Percentiles rank a stretch among this genome's conserved stretches.
These are phyloP conservation scores for Candida sanyaensis DNA, from an alignment of 1,139 yeast species.

Conservation along the genomic window DNA sequence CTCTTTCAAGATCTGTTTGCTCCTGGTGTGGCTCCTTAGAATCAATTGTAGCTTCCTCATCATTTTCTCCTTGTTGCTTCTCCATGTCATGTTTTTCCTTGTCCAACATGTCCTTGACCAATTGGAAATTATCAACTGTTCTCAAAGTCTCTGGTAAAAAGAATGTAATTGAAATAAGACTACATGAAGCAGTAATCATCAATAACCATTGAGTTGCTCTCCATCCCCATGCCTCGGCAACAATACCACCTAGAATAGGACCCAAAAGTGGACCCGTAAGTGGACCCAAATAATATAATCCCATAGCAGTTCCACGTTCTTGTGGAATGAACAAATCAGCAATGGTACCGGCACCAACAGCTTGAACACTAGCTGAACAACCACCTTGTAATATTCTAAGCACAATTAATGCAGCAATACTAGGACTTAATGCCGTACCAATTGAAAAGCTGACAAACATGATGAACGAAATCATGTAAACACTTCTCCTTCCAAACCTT, in stretches of 20 bases:
- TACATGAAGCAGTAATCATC: conserved; percentile 64
- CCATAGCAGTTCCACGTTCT: conserved; percentile 79
- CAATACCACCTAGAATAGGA: conserved; percentile 81
- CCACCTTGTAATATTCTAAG: conserved; percentile 77
- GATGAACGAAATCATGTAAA: conserved; percentile 67
- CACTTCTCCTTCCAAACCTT: conserved; percentile 69
- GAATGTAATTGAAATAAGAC: conserved; percentile 51
- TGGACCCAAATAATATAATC: conserved; percentile 79
- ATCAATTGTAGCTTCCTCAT: conserved; percentile 6
- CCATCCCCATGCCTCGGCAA: conserved; percentile 79
- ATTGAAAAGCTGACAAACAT: conserved; percentile 66
- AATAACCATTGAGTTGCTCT: conserved; percentile 87
- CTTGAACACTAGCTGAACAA: conserved; percentile 82
- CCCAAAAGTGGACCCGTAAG: conserved; percentile 78
- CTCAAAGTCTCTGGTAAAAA: conserved; percentile 78
- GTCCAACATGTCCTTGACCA: conserved; percentile 40
- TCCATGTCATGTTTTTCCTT: conserved; percentile 18
- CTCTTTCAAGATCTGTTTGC: conserved; percentile 13
- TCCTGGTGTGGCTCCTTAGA: neutral
- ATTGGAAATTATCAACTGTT: conserved; percentile 51
- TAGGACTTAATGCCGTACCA: conserved; percentile 70
- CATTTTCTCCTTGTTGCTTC: conserved; percentile 10
- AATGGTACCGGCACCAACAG: conserved; percentile 89
- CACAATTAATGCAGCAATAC: conserved; percentile 62
- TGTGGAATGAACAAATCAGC: conserved; percentile 70